A percentile compares a stretch with the other conserved stretches of the same genome.
Conservation (phyloP, 179 eudicot genomes). For the Kewa caespitosa region DNA sequence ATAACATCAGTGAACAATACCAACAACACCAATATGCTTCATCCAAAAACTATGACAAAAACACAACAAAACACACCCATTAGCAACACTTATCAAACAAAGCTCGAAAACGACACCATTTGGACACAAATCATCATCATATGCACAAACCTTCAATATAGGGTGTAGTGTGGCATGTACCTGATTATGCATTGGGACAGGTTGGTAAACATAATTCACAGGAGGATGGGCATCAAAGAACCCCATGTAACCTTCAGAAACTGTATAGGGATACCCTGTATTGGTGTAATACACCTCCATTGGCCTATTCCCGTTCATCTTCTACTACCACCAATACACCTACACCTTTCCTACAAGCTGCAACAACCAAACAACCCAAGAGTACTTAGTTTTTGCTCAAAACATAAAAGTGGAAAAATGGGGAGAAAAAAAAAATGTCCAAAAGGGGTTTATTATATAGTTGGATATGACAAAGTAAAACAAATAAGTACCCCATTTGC, state of each 20-base stretch:
- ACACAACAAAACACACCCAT: too few species aligned
- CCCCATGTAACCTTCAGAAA: constrained; percentile 39
- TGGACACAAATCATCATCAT: neutral
- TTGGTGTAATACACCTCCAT: constrained; percentile 47
- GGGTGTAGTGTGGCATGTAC: neutral
- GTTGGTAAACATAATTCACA: constrained; percentile 35
- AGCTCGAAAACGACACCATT: neutral
- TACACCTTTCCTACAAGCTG: constrained; percentile 17
- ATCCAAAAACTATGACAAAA: too few species aligned
- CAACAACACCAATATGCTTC: too few species aligned
- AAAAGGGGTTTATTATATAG: neutral
- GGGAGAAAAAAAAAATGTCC: too few species aligned
- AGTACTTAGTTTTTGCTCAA: neutral
- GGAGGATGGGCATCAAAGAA: constrained; percentile 44
- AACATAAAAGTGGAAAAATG: neutral
- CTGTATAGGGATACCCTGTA: constrained; percentile 42
- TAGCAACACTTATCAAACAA: neutral
- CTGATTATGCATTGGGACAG: constrained; percentile 40
- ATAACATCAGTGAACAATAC: too few species aligned
- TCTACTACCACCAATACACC: neutral
- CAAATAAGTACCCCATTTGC: neutral
- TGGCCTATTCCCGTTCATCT: constrained; percentile 42
- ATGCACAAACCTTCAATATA: neutral
- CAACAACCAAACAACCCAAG: neutral
- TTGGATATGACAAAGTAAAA: constrained; percentile 1